phyloP scores from a whole-genome alignment of 2,329 filamentous ascomycete species.

The Diplodia sapinea region DNA sequence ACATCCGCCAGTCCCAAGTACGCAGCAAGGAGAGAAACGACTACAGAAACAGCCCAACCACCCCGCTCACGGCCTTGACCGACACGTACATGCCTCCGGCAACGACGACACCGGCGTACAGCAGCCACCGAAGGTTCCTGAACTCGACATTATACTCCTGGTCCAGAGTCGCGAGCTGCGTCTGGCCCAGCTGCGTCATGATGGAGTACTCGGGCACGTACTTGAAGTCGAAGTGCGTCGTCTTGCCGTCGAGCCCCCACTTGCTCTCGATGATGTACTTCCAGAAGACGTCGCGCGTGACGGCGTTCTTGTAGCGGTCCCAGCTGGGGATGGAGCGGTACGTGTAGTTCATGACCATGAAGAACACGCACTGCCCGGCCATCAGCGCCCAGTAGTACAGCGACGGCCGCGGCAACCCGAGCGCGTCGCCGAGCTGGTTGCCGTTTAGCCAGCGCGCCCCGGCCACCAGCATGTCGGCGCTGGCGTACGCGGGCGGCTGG shows the following conservation, averaged over 20 bases:
- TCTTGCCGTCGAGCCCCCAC: constrained; percentile 65
- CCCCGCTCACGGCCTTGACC: constrained; percentile 37
- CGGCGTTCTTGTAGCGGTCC: constrained; percentile 60
- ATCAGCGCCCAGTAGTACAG: constrained; percentile 66
- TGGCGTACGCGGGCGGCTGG: constrained; percentile 69
- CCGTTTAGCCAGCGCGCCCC: constrained; percentile 75
- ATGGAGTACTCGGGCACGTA: constrained; percentile 66
- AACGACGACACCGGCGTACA: constrained; percentile 47
- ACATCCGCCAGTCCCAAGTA: not conserved
- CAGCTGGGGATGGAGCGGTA: constrained; percentile 57
- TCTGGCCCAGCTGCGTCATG: constrained; percentile 55
- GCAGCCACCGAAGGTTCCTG: constrained; percentile 55
- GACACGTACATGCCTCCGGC: constrained; percentile 38
- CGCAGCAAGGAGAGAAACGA: not conserved
- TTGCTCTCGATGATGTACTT: constrained; percentile 67
- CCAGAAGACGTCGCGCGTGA: constrained; percentile 61
- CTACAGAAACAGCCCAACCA: constrained; percentile 10
- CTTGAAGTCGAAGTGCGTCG: constrained; percentile 73
- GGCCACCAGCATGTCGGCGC: constrained; percentile 70
- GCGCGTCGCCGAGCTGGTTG: constrained; percentile 62
- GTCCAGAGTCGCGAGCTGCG: constrained; percentile 47
- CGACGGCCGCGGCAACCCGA: constrained; percentile 64
- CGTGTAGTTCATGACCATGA: constrained; percentile 61
- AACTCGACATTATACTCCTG: constrained; percentile 51
- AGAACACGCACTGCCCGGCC: constrained; percentile 69